These are phyloP conservation scores for Lachnellula occidentalis DNA, from an alignment of 2,329 filamentous ascomycete species.

Conservation along the genomic window DNA sequence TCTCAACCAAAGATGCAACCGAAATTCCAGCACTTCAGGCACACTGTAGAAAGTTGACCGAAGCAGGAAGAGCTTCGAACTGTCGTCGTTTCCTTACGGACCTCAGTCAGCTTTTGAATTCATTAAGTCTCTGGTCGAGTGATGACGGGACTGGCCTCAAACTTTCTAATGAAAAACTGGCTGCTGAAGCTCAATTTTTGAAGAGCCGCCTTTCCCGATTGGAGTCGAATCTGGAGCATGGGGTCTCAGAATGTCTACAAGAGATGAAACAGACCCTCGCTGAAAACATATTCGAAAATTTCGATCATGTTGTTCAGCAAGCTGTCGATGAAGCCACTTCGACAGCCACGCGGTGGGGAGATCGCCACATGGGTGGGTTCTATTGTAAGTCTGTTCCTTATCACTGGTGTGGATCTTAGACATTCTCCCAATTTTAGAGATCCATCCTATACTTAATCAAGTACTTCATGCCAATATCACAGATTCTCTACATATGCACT, in stretches of 20 bases:
- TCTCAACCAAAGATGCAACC: constrained; percentile 47
- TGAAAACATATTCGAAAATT: constrained; percentile 43
- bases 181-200: constrained; percentile 35
- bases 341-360: constrained; percentile 37
- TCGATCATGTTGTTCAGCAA: constrained; percentile 33
- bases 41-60: constrained; percentile 54
- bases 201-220: constrained; percentile 35
- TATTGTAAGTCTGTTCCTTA: constrained; percentile 25
- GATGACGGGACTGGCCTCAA: constrained; percentile 37
- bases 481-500: neutral
- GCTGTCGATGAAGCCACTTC: constrained; percentile 34
- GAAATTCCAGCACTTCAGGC: constrained; percentile 34
- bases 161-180: constrained; percentile 36
- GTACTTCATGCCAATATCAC: too few species aligned
- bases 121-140: constrained; percentile 45
- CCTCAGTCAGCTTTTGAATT: constrained; percentile 46
- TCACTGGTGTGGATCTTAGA: neutral
- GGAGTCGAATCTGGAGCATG: constrained; percentile 37
- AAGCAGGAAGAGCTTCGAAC: constrained; percentile 39
- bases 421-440: too few species aligned
- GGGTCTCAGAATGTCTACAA: constrained; percentile 34
- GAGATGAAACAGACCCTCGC: constrained; percentile 37
- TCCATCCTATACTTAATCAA: too few species aligned
- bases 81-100: constrained; percentile 47
- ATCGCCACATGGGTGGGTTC: constrained; percentile 40